A percentile compares a stretch with the other conserved stretches of the same genome.
These are phyloP conservation scores for Pyrenophora teres DNA, from an alignment of 2,329 filamentous ascomycete species.

Conservation along the genomic window DNA sequence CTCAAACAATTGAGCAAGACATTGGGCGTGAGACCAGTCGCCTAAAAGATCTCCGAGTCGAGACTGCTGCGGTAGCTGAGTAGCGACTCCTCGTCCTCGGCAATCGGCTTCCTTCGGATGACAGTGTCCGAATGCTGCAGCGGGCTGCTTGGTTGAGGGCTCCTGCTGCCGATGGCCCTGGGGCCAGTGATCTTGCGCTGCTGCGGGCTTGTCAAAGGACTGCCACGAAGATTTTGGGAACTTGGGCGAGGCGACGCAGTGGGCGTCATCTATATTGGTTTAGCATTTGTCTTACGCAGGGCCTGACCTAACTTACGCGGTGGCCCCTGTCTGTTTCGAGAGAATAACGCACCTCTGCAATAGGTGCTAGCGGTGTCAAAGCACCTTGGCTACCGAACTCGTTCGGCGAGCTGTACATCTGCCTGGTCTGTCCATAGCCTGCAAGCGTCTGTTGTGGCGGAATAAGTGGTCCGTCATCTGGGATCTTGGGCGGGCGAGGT, in stretches of 20 bases:
- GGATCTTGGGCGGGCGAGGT: slow-evolving; percentile 59
- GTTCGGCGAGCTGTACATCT: slow-evolving; percentile 47
- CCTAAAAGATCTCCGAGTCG: slow-evolving; percentile 45
- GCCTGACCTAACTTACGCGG: slow-evolving; percentile 24
- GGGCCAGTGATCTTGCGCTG: slow-evolving; percentile 55
- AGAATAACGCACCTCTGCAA: slow-evolving; percentile 56
- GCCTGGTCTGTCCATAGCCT: slow-evolving; percentile 45
- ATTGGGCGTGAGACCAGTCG: slow-evolving; percentile 5
- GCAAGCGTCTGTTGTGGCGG: slow-evolving; percentile 54
- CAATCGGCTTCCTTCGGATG: slow-evolving; percentile 44
- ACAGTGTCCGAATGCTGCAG: slow-evolving; percentile 43
- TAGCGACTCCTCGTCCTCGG: slow-evolving; percentile 40
- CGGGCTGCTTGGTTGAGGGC: slow-evolving; percentile 39
- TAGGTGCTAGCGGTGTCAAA: slow-evolving; percentile 54
- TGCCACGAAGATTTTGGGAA: slow-evolving; percentile 31
- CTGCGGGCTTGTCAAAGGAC: slow-evolving; percentile 36
- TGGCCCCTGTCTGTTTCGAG: slow-evolving; percentile 53
- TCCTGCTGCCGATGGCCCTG: slow-evolving; percentile 53
- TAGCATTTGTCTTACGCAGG: slow-evolving; percentile 12
- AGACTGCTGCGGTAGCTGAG: slow-evolving; percentile 42
- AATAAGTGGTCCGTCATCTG: slow-evolving; percentile 63
- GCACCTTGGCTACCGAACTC: slow-evolving; percentile 45
- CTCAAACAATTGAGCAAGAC: neutral
- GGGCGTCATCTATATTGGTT: slow-evolving; percentile 35
- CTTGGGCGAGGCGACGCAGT: slow-evolving; percentile 40